Base-by-base conservation (phyloP, 2,329 filamentous ascomycete genomes). In the Thielaviopsis punctulata region DNA sequence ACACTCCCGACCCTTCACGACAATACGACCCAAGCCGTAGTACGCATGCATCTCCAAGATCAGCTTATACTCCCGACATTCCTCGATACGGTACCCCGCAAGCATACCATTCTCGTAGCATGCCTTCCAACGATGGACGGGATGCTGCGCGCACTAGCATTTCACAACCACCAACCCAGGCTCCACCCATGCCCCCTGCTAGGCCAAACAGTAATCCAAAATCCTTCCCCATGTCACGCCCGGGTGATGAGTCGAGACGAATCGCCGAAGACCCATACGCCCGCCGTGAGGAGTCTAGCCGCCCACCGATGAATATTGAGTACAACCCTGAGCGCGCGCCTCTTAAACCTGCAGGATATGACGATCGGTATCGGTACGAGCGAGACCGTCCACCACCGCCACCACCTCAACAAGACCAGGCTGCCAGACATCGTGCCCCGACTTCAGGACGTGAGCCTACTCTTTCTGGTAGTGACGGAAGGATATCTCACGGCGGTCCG, bases 1-100 rank as follows among this genome's bases (percentile, higher is more conserved):
- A 84, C 54, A 87, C 83, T 0, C 84, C 84, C n/a, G 83, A 87
- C 45, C 79, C 80, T 56, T 69, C 73, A 46, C 72, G 76, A 59
- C 67, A 68, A 52, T 77, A 78, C 66, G 70, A 70, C 56, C 67
- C 65, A 39, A 66, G 73, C 59, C 67, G 66, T 22, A 65, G 66
- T 56, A 61, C 67, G 2, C 69, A 68, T 15, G 69, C 68, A 4
- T 76, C 75, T 13, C 73, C 73, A 5, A 67, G 73, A 58, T 67
- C 66, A 51, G 63, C 69, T 39, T 76, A 75, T 2, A 79, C 77
- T 0, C 77, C 76, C 23, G 78, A 80, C 57, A 62, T 74, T 18
- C 72, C 73, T 56, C 72, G 76, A 55, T 82, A 77, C 57, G 70
- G 73, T 30, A 81, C 78, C 2, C 76, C 79, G 1, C 75, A 78